Evolutionary conservation across 2,329 filamentous ascomycete species (phyloP).

Genomic region (Phialophora macrospora): DNA sequence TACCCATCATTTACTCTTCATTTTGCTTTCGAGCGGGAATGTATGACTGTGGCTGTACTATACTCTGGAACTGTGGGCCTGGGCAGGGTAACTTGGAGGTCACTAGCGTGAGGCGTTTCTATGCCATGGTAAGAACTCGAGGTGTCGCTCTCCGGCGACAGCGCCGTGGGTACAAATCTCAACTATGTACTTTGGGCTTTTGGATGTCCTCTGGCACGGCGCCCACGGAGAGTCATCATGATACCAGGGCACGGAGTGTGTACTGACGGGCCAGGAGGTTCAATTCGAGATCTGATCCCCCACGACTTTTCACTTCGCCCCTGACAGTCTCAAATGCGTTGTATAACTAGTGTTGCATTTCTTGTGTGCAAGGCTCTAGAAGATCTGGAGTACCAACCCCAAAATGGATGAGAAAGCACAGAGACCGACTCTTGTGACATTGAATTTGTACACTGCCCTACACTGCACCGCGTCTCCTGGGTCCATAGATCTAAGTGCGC

Average conservation of each 20-base stretch:
- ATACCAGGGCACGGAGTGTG: too few relatives aligned
- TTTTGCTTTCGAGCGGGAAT: background rate
- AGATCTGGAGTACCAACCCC: background rate
- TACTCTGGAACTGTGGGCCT: background rate
- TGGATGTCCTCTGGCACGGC: background rate
- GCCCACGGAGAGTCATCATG: too few relatives aligned
- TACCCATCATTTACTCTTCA: background rate
- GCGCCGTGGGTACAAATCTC: conserved; percentile 2
- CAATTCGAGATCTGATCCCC: background rate
- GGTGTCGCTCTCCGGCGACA: background rate
- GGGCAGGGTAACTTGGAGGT: background rate
- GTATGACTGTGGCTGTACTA: conserved; percentile 1
- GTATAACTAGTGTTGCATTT: background rate
- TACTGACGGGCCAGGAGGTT: background rate
- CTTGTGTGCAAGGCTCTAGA: background rate
- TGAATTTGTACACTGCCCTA: background rate
- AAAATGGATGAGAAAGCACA: background rate
- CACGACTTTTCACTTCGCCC: background rate
- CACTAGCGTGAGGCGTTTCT: background rate
- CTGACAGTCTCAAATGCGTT: background rate
- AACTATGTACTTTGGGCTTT: background rate
- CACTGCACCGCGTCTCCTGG: background rate
- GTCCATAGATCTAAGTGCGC: too few relatives aligned
- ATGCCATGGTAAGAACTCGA: background rate
- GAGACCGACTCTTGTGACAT: background rate